Percentiles rank a stretch among this genome's conserved stretches.
These are phyloP conservation scores for Penicillium ucsense DNA, from an alignment of 495 filamentous ascomycete genomes.

Conservation along the genomic window DNA sequence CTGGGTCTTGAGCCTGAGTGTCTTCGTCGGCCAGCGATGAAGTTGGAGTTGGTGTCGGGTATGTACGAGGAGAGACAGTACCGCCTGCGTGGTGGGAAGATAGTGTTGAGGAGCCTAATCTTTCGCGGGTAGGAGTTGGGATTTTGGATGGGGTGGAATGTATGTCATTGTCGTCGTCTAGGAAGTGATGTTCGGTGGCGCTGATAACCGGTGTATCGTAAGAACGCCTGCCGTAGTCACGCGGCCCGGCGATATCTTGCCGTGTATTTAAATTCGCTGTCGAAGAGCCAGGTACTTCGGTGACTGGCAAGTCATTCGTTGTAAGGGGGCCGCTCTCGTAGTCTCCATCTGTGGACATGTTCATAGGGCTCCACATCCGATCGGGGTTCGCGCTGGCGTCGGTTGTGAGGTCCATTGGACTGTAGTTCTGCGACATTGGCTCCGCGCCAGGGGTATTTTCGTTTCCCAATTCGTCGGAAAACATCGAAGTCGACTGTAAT, in stretches of 20 bases:
- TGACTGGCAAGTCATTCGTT: slow-evolving; percentile 15
- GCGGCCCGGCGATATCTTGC: not conserved
- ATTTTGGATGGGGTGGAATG: slow-evolving; percentile 35
- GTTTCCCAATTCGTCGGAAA: slow-evolving; percentile 6
- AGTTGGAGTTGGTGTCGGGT: slow-evolving; percentile 32
- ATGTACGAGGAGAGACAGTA: slow-evolving; percentile 28
- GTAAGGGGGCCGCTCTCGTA: slow-evolving; percentile 19
- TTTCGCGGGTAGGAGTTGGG: slow-evolving; percentile 25
- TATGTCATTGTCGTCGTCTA: slow-evolving; percentile 21
- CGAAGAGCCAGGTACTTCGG: slow-evolving; percentile 11
- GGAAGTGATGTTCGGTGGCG: slow-evolving; percentile 21
- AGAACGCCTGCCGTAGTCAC: slow-evolving; percentile 13
- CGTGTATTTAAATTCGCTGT: not conserved
- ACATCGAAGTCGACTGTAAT: slow-evolving; percentile 4
- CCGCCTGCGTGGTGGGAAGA: slow-evolving; percentile 23
- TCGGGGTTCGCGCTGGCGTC: slow-evolving; percentile 8
- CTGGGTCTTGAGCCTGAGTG: slow-evolving; percentile 4
- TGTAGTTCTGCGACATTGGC: slow-evolving; percentile 1
- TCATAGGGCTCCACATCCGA: slow-evolving; percentile 17
- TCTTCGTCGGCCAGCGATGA: slow-evolving; percentile 35
- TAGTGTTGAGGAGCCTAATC: slow-evolving; percentile 16
- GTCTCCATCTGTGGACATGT: slow-evolving; percentile 17
- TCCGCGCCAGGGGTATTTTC: slow-evolving; percentile 8
- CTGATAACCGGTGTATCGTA: slow-evolving; percentile 24
- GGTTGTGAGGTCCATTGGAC: slow-evolving; percentile 15